Evolutionary conservation across 805 yeast species (phyloP).

Genomic region (Kluyveromyces dobzhanskii): DNA sequence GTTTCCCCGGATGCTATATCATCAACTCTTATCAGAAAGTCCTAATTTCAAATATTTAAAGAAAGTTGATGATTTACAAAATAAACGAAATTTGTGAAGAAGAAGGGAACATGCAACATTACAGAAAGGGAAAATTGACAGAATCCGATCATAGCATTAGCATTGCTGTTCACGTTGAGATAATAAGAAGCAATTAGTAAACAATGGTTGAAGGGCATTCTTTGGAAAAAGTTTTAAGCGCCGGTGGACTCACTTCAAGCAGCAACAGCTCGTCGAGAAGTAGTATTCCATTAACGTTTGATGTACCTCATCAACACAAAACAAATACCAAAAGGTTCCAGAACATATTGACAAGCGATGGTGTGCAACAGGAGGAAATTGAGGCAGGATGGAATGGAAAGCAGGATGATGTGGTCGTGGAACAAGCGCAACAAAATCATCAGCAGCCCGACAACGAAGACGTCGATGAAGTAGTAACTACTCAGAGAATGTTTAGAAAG

Average conservation of each 20-base stretch:
- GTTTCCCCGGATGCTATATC: too few relatives aligned
- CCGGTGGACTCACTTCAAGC: neutral
- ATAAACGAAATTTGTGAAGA: too few relatives aligned
- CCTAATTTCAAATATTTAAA: too few relatives aligned
- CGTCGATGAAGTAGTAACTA: neutral
- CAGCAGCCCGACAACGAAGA: neutral
- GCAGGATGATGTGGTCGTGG: too few relatives aligned
- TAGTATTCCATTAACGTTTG: constrained; percentile 4
- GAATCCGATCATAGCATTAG: too few relatives aligned
- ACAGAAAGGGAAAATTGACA: too few relatives aligned
- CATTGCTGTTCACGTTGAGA: too few relatives aligned
- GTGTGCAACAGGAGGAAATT: neutral
- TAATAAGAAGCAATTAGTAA: too few relatives aligned
- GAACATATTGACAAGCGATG: neutral
- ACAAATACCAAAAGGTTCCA: neutral
- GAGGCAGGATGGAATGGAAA: neutral
- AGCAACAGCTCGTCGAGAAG: constrained; percentile 5
- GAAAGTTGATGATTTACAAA: too few relatives aligned
- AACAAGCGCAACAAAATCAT: too few relatives aligned
- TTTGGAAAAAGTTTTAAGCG: constrained; percentile 2
- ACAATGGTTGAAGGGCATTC: constrained; percentile 1
- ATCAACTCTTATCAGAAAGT: too few relatives aligned
- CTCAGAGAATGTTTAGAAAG: constrained; percentile 8
- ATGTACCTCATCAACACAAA: neutral
- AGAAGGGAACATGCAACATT: too few relatives aligned